A percentile compares a stretch with the other conserved stretches of the same genome.
Conservation (phyloP, 2,329 filamentous ascomycete species). For the Dendryphion nanum region DNA sequence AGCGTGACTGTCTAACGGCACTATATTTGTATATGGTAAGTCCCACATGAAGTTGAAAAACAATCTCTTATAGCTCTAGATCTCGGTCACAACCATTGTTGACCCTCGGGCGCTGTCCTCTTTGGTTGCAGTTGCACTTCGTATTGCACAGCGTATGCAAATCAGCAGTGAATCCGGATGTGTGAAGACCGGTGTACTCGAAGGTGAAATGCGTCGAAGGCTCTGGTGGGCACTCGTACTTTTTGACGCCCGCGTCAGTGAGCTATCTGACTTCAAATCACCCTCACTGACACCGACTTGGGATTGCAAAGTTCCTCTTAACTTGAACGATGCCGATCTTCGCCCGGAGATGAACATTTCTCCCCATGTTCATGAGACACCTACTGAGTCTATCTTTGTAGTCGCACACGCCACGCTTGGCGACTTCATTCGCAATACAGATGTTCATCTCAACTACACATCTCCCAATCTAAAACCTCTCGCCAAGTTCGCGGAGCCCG, state of each 20-base stretch:
- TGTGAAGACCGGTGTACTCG: slow-evolving; percentile 53
- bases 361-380: slow-evolving; percentile 42
- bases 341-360: slow-evolving; percentile 38
- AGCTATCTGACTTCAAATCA: slow-evolving; percentile 54
- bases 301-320: slow-evolving; percentile 50
- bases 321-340: slow-evolving; percentile 51
- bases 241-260: slow-evolving; percentile 55
- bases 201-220: slow-evolving; percentile 60
- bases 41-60: slow-evolving; percentile 4
- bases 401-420: slow-evolving; percentile 51
- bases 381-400: slow-evolving; percentile 55
- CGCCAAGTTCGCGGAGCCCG: slow-evolving; percentile 20
- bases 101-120: slow-evolving; percentile 52
- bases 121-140: slow-evolving; percentile 56
- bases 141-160: slow-evolving; percentile 60
- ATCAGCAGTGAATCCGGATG: slow-evolving; percentile 57
- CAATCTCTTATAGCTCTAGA: slow-evolving; percentile 40
- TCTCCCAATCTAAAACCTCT: slow-evolving; percentile 44
- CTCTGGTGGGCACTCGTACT: slow-evolving; percentile 62
- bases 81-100: slow-evolving; percentile 52
- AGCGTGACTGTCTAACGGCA: slow-evolving; percentile 53
- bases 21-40: slow-evolving; percentile 55
- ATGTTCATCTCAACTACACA: slow-evolving; percentile 49
- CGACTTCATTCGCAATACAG: slow-evolving; percentile 39
- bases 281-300: slow-evolving; percentile 45